Evolutionary conservation across 768 basidiomycete genomes (phyloP), one percentile per base, ranked within the genome.

Genomic region (Leccinum barrowsii): DNA sequence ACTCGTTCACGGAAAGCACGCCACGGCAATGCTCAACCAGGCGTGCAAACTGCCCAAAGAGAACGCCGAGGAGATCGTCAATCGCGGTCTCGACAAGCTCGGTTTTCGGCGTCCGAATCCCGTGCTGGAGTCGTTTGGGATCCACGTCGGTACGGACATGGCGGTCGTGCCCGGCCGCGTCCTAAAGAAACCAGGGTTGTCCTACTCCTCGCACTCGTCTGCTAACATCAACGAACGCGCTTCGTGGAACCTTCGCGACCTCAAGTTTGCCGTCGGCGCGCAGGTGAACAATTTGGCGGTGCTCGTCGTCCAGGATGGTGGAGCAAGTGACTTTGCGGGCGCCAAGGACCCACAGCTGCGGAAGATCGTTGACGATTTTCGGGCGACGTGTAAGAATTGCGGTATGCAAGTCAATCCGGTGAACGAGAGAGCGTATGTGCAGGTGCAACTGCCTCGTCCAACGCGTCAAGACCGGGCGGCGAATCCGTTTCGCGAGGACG

Each of bases 231-330:
- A 81, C 58, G 72, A 74, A 0, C 69, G 71, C 32, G 82, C 80
- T 3, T 76, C 79, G 28, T 83, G 82, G 82, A 83, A 84, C 62
- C 65, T 84, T 46, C 68, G 80, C 34, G 74, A 76, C 51, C 72
- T 74, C 77, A 82, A 78, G 63, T 92, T 92, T 65, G 73, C 81
- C 2, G 73, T 71, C 19, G 87, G 88, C 4, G 85, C 76, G 2
- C 71, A 61, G 17, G 68, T 93, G 51, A 71, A 75, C 42, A 80
- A 80, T 30, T 90, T 88, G 87, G 85, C 80, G 1, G 86, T 91
- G 6, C 73, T 93, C 13, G 71, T 89, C 47, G 82, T 93, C 58
- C 72, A 76, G 52, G 89, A 91, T 60, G 76, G 79, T 56, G 52
- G 57, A 2, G 62, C 76, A 21, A 78, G 79, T 22, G 87, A 91